Percentiles rank a stretch among this genome's conserved stretches.
Conservation (phyloP, 106 monocot species). For the Allium cepa region DNA sequence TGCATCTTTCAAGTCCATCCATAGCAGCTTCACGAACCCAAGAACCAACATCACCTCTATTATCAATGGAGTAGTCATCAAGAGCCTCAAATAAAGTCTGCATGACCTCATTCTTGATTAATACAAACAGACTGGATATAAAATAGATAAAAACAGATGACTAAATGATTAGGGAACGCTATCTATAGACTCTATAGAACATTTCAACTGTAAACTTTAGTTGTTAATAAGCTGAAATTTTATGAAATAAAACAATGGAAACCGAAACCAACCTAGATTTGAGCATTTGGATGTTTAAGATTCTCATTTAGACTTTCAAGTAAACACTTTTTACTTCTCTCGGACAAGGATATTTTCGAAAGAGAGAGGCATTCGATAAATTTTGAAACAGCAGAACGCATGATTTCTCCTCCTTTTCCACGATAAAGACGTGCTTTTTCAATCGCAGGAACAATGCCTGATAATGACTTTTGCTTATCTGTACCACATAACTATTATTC, state of each 20-base stretch:
- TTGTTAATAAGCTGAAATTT: not conserved
- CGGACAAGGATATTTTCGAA: constrained; percentile 40
- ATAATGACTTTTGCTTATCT: constrained; percentile 73
- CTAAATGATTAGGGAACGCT: too few relatives aligned
- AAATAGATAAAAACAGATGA: constrained; percentile 1
- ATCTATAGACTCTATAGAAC: too few relatives aligned
- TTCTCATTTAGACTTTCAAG: constrained; percentile 92
- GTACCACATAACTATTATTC: not conserved
- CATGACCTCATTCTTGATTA: constrained; percentile 72
- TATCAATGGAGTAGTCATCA: constrained; percentile 92
- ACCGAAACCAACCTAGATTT: constrained; percentile 64
- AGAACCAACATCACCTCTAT: constrained; percentile 98
- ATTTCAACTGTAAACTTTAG: too few relatives aligned
- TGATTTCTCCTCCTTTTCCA: constrained; percentile 98
- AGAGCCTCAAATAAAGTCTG: constrained; percentile 68
- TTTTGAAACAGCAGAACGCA: constrained; percentile 85
- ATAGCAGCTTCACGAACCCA: constrained; percentile 98
- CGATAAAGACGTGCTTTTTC: constrained; percentile 97
- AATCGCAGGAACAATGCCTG: constrained; percentile 86
- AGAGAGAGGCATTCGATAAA: constrained; percentile 85
- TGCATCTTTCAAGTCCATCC: constrained; percentile 73
- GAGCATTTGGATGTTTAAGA: constrained; percentile 88
- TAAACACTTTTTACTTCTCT: constrained; percentile 57
- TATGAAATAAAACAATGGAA: not conserved
- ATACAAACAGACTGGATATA: constrained; percentile 49